Evolutionary conservation across 2,329 filamentous ascomycete genomes (phyloP), one percentile per base, ranked within the genome.

Genomic region (Aspergillus eucalypticola): DNA sequence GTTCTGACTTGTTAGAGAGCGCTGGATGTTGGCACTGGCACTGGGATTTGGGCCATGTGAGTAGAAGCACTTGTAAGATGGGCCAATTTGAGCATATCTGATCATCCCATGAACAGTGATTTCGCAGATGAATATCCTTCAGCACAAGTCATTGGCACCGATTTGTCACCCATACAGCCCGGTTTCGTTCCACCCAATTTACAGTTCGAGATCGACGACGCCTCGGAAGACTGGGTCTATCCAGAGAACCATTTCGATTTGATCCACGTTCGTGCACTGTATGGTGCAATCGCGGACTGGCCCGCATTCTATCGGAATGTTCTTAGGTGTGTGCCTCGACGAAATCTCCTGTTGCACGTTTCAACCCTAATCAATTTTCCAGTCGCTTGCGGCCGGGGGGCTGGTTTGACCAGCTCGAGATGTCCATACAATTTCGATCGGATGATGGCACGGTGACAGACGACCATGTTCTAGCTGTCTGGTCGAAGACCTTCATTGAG

Each of bases 201-300:
- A 19, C 82, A 83, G 59, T 91, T 91, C 65, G 86, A 85, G 65
- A 83, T 91, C 38, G 88, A 90, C 67, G 88, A 91, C 67, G 78
- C 78, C 67, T 78, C 81, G 3, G 82, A 84, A 60, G 80, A 86
- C 46, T 86, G 84, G 83, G 76, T 81, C 76, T 62, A 84, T 69
- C 75, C 79, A 0, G 66, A 75, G 51, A 59, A 61, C n/a, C 67
- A 76, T 62, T 78, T 85, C 62, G 84, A 87, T 69, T 81, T 83
- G 51, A 79, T 88, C 52, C 85, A 87, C 71, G 66, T 67, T 21
- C 67, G 69, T 32, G 55, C 61, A 5, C 32, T 71, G n/a, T 69
- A 69, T 39, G 67, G 68, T 35, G 68, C 56, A 17, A 60, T 66
- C 21, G 58, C 62, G 23, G 60, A 69, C 52, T 69, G 67, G 67